Base-by-base conservation (phyloP, 805 yeast species). In the Cyberlindnera amylophila region DNA sequence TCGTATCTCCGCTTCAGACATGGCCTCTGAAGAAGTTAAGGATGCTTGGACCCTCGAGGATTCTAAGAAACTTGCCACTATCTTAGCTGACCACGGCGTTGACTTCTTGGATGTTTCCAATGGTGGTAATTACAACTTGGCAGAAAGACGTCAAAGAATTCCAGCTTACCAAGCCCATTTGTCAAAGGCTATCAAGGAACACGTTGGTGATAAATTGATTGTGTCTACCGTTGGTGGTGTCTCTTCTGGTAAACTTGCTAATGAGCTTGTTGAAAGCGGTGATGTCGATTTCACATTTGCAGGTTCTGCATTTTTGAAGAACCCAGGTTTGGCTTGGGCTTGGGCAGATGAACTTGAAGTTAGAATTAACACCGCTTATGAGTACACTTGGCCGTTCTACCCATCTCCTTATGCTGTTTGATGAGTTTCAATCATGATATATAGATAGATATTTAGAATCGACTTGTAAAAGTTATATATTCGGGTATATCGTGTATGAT, bases 91-190 rank as follows among this genome's bases (percentile, higher is more conserved):
- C 17, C 63, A 58, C 38, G 79, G 77, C 9, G 67, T 79, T 35
- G 77, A 75, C 44, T 59, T 78, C 14, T 47, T 79, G 29, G 85
- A 80, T 53, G 66, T 73, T 33, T 75, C 82, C 1, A 63, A 77
- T 7, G 83, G 82, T 45, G 80, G 80, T 35, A 69, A 67, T 52
- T 61, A 60, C 48, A 45, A 58, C 33, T 50, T 59, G 33, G 64
- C 60, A 44, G 53, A 44, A 18, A 52, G 67, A 52, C 41, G 54
- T 16, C 17, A 24, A n/a, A 33, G 34, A 4, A 11, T 14, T 14
- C 43, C 41, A 3, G 72, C 71, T 2, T 48, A 59, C 44, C 75
- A 72, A 46, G 62, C 62, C 4, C 67, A 63, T 15, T 55, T 59
- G 36, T 72, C 82, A 6, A 56, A 53, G 42, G 63, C 62, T 4